Evolutionary conservation across 2,329 filamentous ascomycete species (phyloP).

Genomic region (Fusarium hainanense): DNA sequence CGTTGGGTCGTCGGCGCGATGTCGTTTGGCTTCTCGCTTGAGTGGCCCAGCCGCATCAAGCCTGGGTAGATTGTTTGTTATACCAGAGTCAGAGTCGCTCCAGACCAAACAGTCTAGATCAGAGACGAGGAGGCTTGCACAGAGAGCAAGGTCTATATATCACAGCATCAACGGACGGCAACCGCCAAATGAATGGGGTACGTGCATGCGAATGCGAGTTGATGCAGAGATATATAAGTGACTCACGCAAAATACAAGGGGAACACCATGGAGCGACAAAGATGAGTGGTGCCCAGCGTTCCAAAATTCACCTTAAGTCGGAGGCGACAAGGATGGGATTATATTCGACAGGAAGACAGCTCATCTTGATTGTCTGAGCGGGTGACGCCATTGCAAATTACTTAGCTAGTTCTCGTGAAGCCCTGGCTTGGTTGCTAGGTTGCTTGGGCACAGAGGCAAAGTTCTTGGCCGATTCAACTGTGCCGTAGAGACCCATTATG

Average conservation of each 20-base stretch:
- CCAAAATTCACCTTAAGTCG: slow-evolving; percentile 40
- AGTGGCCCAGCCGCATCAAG: slow-evolving; percentile 43
- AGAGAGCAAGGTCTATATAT: slow-evolving; percentile 20
- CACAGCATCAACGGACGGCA: slow-evolving; percentile 31
- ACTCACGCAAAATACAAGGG: slow-evolving; percentile 44
- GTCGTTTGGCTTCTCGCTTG: slow-evolving; percentile 35
- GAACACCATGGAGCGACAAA: slow-evolving; percentile 44
- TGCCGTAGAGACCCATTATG: slow-evolving; percentile 13
- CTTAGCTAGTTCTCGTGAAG: slow-evolving; percentile 3
- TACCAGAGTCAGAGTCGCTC: slow-evolving; percentile 28
- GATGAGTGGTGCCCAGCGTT: slow-evolving; percentile 43
- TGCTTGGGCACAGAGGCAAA: slow-evolving; percentile 4
- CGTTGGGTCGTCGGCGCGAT: slow-evolving; percentile 25
- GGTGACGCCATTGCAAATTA: slow-evolving; percentile 45
- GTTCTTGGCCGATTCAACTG: slow-evolving; percentile 15
- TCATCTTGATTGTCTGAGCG: slow-evolving; percentile 29
- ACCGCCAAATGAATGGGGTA: slow-evolving; percentile 46
- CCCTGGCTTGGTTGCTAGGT: slow-evolving; percentile 11
- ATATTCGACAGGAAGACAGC: slow-evolving; percentile 40
- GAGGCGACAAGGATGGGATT: slow-evolving; percentile 27
- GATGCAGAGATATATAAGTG: slow-evolving; percentile 41
- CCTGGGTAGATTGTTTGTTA: slow-evolving; percentile 34
- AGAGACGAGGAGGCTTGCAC: slow-evolving; percentile 29
- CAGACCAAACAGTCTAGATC: slow-evolving; percentile 5
- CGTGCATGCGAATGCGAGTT: slow-evolving; percentile 26